Conservation (phyloP, 441 rosid genomes). For the Pelargonium australe region DNA sequence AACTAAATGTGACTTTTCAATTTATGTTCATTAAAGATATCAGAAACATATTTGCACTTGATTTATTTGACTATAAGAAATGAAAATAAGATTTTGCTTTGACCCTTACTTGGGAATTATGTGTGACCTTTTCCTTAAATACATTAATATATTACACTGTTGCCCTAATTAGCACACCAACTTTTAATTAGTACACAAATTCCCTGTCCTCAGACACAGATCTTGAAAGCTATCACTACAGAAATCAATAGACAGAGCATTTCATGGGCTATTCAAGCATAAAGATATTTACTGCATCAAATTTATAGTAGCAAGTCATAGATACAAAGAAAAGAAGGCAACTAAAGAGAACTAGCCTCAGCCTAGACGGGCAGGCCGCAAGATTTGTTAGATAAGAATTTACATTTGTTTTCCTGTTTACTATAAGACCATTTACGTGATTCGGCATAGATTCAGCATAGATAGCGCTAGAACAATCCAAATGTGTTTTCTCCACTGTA, state of each 20-base stretch:
- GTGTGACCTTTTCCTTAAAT: no score
- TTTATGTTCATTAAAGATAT: no score
- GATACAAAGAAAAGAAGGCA: not conserved
- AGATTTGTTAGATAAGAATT: conserved; percentile 22
- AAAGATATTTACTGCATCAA: conserved; percentile 9
- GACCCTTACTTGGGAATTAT: no score
- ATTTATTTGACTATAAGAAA: no score
- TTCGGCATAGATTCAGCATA: not conserved
- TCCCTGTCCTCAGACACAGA: not conserved
- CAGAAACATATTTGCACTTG: no score
- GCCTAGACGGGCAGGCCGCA: not conserved
- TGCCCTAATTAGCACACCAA: no score
- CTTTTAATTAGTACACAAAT: no score
- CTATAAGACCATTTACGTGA: conserved; percentile 8
- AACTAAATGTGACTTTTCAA: no score
- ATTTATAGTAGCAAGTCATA: not conserved
- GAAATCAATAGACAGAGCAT: not conserved
- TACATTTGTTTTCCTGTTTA: conserved; percentile 14
- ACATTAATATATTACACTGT: no score
- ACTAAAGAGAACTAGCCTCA: conserved; percentile 8
- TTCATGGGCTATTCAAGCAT: not conserved
- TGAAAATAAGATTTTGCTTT: no score
- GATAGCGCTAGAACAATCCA: conserved; percentile 21
- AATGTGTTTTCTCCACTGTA: conserved; percentile 63
- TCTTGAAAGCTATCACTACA: not conserved